These are phyloP conservation scores for Colletotrichum salicis DNA, from an alignment of 2,329 filamentous ascomycete species.

Conservation along the genomic window DNA sequence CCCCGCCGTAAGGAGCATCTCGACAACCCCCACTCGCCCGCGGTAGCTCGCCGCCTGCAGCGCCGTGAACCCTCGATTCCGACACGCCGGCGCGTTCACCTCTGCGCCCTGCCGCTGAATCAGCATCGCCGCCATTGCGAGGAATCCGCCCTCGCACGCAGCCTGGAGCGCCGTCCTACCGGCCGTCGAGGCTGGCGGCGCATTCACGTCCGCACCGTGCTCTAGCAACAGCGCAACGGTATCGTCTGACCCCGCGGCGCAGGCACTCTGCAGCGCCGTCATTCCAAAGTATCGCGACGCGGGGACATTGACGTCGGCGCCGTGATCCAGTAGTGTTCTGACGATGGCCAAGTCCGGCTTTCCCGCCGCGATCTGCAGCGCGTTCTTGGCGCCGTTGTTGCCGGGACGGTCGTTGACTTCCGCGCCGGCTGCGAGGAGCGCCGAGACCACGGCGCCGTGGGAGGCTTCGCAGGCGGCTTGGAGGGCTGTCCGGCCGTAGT, in stretches of 20 bases:
- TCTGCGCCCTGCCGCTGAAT: slow-evolving; percentile 34
- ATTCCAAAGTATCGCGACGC: slow-evolving; percentile 45
- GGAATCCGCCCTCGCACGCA: slow-evolving; percentile 29
- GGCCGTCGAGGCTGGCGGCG: slow-evolving; percentile 36
- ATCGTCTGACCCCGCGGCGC: slow-evolving; percentile 40
- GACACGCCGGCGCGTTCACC: slow-evolving; percentile 35
- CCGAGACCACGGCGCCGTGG: slow-evolving; percentile 40
- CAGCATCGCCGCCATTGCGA: slow-evolving; percentile 29
- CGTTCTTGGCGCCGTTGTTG: slow-evolving; percentile 49
- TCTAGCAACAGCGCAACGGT: slow-evolving; percentile 43
- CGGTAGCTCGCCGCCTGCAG: slow-evolving; percentile 47
- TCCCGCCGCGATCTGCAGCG: slow-evolving; percentile 50
- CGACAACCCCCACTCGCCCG: slow-evolving; percentile 46
- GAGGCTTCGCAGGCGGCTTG: slow-evolving; percentile 47
- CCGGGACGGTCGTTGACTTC: slow-evolving; percentile 46
- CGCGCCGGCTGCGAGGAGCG: slow-evolving; percentile 45
- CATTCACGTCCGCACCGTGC: slow-evolving; percentile 47
- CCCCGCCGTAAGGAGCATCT: slow-evolving; percentile 32
- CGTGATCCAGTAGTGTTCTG: slow-evolving; percentile 41
- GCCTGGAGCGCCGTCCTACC: slow-evolving; percentile 41
- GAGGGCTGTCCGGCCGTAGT: slow-evolving; percentile 50
- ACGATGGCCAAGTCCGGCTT: slow-evolving; percentile 40
- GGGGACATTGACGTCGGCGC: slow-evolving; percentile 45
- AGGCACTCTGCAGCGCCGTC: slow-evolving; percentile 52
- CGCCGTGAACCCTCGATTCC: slow-evolving; percentile 43